A percentile compares a stretch with the other conserved stretches of the same genome.
phyloP scores from a whole-genome alignment of 805 yeast genomes.

The Pichia californica region DNA sequence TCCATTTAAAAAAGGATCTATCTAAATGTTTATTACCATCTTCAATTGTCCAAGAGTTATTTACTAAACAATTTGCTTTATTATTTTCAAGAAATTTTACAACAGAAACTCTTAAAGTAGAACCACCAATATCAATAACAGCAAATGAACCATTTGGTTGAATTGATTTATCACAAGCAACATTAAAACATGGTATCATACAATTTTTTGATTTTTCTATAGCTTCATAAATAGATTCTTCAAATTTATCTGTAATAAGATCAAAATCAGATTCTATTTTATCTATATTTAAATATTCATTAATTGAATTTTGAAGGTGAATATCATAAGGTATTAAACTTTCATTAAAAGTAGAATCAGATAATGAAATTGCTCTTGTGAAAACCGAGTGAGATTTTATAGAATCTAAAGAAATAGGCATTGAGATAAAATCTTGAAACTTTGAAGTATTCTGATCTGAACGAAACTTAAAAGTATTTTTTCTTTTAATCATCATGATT shows the following conservation, averaged over 20 bases:
- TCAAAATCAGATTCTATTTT: conserved; percentile 2
- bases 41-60: conserved; percentile 10
- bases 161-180: not conserved
- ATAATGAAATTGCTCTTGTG: not conserved
- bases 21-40: conserved; percentile 6
- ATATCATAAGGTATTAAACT: not conserved
- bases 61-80: conserved; percentile 12
- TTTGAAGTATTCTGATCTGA: too few relatives aligned
- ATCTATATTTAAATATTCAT: not conserved
- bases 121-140: conserved; percentile 51
- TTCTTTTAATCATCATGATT: too few relatives aligned
- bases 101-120: conserved; percentile 38
- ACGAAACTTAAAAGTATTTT: too few relatives aligned
- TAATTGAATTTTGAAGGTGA: not conserved
- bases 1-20: conserved; percentile 6
- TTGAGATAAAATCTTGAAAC: too few relatives aligned
- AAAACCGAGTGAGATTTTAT: too few relatives aligned
- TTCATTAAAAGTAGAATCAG: not conserved
- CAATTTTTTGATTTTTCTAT: conserved; percentile 5
- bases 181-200: conserved; percentile 9
- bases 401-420: too few relatives aligned
- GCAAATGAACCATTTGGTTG: conserved; percentile 24
- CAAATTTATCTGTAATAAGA: conserved; percentile 1
- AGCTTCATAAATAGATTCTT: conserved; percentile 4
- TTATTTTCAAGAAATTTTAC: conserved; percentile 12